Base-by-base conservation (phyloP, 306 rosid genomes). In the Vigna hirtella region DNA sequence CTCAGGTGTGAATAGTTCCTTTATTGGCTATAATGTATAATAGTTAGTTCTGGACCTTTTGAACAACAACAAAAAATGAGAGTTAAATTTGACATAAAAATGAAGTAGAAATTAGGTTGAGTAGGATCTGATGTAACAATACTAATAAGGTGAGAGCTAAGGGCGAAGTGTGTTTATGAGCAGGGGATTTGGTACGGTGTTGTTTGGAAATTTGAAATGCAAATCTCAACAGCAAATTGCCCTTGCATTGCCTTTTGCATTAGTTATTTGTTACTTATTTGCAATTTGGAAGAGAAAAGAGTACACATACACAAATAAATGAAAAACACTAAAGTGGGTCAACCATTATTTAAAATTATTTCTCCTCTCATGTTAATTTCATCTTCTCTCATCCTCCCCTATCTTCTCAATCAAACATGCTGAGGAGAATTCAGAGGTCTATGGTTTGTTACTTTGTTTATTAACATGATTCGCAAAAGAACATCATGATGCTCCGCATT, bases 181-280 rank as follows among this genome's bases (percentile, higher is more conserved):
- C 72, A 51, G 42, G 2, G 49, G 5, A 5, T 34, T 34, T 34
- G 38, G 5, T 6, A 7, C 38, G 20, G 66, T 74, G 55, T 16
- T 20, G 61, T 45, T 63, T 17, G 26, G 8, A 69, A 57, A 58
- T 30, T 55, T 26, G 4, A 36, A 48, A 2, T 48, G 63, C 24
- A 73, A 56, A 59, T 73, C 72, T 70, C 56, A 81, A 75, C 51
- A 75, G 12, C 77, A 17, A 26, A 26, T 26, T 26, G 28, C 28
- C 28, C 28, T 26, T 26, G 28, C 14, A 69, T 56, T 15, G 30
- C 4, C 38, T 68, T 74, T 66, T 40, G 74, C 9, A 6, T 6
- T 38, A 15, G 15, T 32, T 32, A 32, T 4, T 32, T 3, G 36
- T 32, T 32, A 32, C 36, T 32, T 32, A 26, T 26, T 26, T 26